Evolutionary conservation across 2,329 filamentous ascomycete genomes (phyloP), one percentile per base, ranked within the genome.

Genomic region (Diaporthe capsici): DNA sequence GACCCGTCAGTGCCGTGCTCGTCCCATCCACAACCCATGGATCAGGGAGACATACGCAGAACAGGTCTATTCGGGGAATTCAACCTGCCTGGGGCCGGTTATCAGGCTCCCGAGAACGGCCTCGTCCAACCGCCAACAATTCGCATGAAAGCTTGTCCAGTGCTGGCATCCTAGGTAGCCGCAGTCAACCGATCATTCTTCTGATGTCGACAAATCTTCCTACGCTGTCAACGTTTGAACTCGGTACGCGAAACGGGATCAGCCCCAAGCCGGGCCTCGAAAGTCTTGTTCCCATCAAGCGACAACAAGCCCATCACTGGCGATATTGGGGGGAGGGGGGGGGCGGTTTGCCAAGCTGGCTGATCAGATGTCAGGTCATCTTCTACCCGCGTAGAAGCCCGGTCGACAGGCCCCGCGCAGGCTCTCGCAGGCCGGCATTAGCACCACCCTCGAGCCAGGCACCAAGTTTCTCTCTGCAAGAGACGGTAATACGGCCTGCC

Each of bases 201-300:
- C 71, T 60, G 72, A 60, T 71, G n/a, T 71, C 44, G 44, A 58
- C 55, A 47, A 65, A 49, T 61, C 17, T 73, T 63, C 25, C 49
- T n/a, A 60, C 42, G 61, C 63, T 57, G 63, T 73, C 71, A 73
- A 70, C n/a, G 71, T 70, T 44, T 76, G 39, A 44, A 37, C 65
- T 53, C 22, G 34, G 68, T 37, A 57, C 57, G 68, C 65, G 65
- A 67, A 71, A 71, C 72, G 49, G 47, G 61, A 58, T 47, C 57
- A 65, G 51, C 39, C 47, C 47, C 47, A 42, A 47, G 65, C 72
- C 71, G 75, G 58, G n/a, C 20, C 15, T 28, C 47, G n/a, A 61
- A n/a, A 28, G 53, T 73, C 22, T 44, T 34, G 47, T 60, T 65
- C 34, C 61, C 42, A 15, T 37, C 47, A 60, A 57, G 42, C n/a